phyloP scores from a whole-genome alignment of 495 filamentous ascomycete genomes.

The Podospora comata region DNA sequence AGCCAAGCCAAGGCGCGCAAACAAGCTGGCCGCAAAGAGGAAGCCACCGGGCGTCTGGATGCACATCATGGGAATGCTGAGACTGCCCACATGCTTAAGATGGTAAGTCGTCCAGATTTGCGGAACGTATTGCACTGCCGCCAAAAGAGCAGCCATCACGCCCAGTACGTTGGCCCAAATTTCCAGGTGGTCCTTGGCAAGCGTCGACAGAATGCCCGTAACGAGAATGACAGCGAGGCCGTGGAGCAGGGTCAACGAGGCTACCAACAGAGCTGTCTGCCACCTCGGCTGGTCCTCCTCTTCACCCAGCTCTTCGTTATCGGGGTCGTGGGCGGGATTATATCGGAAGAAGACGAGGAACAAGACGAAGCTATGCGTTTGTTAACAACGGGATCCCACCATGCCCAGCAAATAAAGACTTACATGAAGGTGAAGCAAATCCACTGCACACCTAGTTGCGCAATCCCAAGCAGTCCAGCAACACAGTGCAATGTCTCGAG shows the following conservation, averaged over 20 bases:
- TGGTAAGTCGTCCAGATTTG: constrained; percentile 89
- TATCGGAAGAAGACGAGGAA: constrained; percentile 81
- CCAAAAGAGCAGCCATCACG: constrained; percentile 69
- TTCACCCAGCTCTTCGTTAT: constrained; percentile 28
- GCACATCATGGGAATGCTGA: constrained; percentile 97
- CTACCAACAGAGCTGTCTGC: constrained; percentile 71
- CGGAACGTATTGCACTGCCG: constrained; percentile 86
- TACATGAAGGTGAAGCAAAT: constrained; percentile 87
- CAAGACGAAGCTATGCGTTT: constrained; percentile 65
- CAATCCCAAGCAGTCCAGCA: constrained; percentile 78
- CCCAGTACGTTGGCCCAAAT: constrained; percentile 83
- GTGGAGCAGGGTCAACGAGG: constrained; percentile 65
- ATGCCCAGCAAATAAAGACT: constrained; percentile 29
- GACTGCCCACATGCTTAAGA: constrained; percentile 76
- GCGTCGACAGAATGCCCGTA: constrained; percentile 58
- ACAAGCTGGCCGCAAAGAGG: constrained; percentile 82
- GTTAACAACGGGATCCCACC: neutral
- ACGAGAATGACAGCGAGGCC: constrained; percentile 64
- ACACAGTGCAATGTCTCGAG: constrained; percentile 79
- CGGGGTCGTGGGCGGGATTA: constrained; percentile 51
- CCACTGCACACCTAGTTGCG: constrained; percentile 89
- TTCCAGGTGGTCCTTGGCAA: constrained; percentile 56
- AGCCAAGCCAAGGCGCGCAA: constrained; percentile 68
- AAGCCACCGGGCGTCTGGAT: constrained; percentile 93
- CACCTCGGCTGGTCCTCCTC: constrained; percentile 56